Conservation (phyloP, 1,139 yeast species). For the Scheffersomyces insectosa region DNA sequence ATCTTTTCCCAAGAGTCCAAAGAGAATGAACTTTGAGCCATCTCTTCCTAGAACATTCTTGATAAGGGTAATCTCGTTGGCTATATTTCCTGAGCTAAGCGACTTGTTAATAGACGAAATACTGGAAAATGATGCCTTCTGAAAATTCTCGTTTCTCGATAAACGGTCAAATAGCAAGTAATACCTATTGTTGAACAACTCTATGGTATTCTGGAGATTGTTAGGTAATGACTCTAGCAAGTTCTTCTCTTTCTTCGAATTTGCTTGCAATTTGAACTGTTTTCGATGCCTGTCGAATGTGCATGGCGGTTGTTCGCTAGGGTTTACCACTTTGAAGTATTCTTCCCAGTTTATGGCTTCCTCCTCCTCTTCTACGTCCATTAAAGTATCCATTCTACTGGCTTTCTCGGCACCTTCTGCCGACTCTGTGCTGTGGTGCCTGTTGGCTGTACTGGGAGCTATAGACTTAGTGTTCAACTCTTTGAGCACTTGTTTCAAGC, state of each 20-base stretch:
- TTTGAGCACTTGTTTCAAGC: slow-evolving; percentile 61
- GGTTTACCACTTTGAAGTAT: slow-evolving; percentile 66
- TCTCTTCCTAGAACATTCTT: slow-evolving; percentile 86
- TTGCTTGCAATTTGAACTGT: slow-evolving; percentile 50
- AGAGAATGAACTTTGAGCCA: slow-evolving; percentile 70
- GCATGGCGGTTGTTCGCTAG: slow-evolving; percentile 66
- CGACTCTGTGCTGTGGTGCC: slow-evolving; percentile 3
- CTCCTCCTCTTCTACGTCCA: slow-evolving; percentile 16
- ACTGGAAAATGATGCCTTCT: slow-evolving; percentile 47
- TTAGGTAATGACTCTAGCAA: slow-evolving; percentile 14
- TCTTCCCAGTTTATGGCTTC: slow-evolving; percentile 63
- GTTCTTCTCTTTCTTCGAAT: slow-evolving; percentile 7
- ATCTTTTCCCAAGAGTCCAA: slow-evolving; percentile 72
- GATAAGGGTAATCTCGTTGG: slow-evolving; percentile 66
- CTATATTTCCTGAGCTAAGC: slow-evolving; percentile 14
- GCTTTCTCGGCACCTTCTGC: slow-evolving; percentile 16
- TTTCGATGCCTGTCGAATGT: slow-evolving; percentile 65
- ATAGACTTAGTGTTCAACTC: slow-evolving; percentile 37
- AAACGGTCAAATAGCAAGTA: slow-evolving; percentile 67
- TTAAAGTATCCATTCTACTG: slow-evolving; percentile 31
- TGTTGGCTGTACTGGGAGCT: slow-evolving; percentile 1
- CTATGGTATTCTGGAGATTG: slow-evolving; percentile 23
- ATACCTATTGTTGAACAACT: slow-evolving; percentile 47
- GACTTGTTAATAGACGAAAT: slow-evolving; percentile 35
- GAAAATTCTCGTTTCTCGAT: slow-evolving; percentile 74